A percentile compares a stretch with the other conserved stretches of the same genome.
phyloP scores from a whole-genome alignment of 148 eudicot genomes.

The Diospyros lotus region DNA sequence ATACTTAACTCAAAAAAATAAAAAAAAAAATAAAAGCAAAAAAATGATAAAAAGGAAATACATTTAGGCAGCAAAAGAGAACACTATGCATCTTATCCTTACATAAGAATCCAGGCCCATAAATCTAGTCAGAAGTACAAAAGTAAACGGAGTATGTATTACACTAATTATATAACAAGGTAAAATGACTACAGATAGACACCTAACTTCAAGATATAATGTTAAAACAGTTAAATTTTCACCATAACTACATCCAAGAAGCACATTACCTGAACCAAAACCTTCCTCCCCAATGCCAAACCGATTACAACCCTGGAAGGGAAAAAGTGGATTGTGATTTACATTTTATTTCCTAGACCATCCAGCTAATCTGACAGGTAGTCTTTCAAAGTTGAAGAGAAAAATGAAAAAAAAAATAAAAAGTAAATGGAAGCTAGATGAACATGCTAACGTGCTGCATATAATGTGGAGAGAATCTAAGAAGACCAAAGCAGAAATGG shows the following conservation, averaged over 20 bases:
- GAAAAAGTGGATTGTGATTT: neutral
- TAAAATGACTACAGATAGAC: neutral
- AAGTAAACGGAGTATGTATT: neutral
- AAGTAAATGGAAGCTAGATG: neutral
- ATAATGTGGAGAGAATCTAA: neutral
- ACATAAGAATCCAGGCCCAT: neutral
- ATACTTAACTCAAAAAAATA: too few species aligned
- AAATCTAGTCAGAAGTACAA: neutral
- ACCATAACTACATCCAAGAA: slow-evolving; percentile 29
- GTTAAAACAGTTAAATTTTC: slow-evolving; percentile 12
- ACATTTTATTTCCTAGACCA: neutral
- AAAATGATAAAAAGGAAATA: neutral
- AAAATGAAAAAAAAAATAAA: neutral
- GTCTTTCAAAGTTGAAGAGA: neutral
- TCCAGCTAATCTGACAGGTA: neutral
- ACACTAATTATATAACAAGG: neutral
- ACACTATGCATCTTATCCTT: neutral
- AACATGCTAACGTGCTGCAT: neutral
- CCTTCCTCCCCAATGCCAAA: slow-evolving; percentile 16
- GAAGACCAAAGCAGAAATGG: neutral
- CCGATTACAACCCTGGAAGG: slow-evolving; percentile 20
- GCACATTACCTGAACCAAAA: slow-evolving; percentile 19
- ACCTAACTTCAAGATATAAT: too few species aligned
- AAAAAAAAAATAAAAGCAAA: too few species aligned
- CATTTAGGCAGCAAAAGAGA: neutral